Base-by-base conservation (phyloP, 2,329 filamentous ascomycete species). In the Verticillium dahliae region DNA sequence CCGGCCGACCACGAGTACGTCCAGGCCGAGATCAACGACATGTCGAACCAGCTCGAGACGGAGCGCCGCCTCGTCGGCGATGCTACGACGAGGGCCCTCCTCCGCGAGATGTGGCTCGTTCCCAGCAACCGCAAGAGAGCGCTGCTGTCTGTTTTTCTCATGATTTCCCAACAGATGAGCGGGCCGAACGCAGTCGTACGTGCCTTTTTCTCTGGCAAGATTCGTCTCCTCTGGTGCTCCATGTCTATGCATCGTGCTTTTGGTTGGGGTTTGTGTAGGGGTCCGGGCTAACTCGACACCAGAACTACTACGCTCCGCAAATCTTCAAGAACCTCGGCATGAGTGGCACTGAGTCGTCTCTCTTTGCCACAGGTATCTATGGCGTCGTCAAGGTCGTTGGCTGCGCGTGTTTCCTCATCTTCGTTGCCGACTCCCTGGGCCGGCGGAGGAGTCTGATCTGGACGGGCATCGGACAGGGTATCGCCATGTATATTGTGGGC, bases 111-210 rank as follows among this genome's bases (percentile, higher is more conserved):
- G 81, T 86, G 82, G 78, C 73, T 78, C 6, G 80, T 87, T 60
- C 74, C 79, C 1, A 80, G 80, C 1, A 87, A 90, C 74, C 80
- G 88, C 62, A 87, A 87, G 68, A 82, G 88, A 58, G 85, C 83
- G 2, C 72, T 89, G 56, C 81, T 90, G 61, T 87, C 85, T 35
- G 82, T 91, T 57, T 45, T 75, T 2, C 73, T 84, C 59, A 78
- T 87, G 87, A 76, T 90, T 45, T 90, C 86, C 71, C 88, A 91
- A 71, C 88, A 90, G 71, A 88, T 90, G 84, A 90, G 88, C 0
- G 87, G 87, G n/a, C 74, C 75, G 27, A 78, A 78, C 61, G 73
- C 76, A 22, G 71, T 90, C 57, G 72, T 72, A 66, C 65, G 71
- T 65, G 31, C 39, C 7, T 45, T n/a, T 22, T 1, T 3, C 7